Base-by-base conservation (phyloP, 2,329 filamentous ascomycete genomes). In the Aureobasidium lini region DNA sequence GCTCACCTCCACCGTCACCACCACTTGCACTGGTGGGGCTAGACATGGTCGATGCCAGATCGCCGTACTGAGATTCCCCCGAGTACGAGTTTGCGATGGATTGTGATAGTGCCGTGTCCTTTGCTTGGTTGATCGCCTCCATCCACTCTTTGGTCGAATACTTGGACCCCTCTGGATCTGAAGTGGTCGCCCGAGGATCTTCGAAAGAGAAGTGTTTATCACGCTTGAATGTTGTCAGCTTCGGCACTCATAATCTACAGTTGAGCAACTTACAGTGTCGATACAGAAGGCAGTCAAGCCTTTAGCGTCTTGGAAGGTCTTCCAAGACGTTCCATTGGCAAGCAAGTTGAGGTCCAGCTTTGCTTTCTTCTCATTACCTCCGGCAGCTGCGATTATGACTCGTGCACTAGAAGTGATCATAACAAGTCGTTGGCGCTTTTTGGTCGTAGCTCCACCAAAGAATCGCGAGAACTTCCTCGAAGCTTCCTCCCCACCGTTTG, bases 191-290 rank as follows among this genome's bases (percentile, higher is more conserved):
- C 71, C 95, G 96, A n/a, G 85, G 81, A 68, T 97, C 92, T 75
- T 99, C 94, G 68, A 99, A 99, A 13, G 88, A 88, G 71, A 89
- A 94, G 67, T 95, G 92, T 69, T 92, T 88, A 61, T 95, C 92
- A 64, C 84, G 84, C 93, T 96, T 66, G 40, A 61, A 6, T 16
- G 37, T 28, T 47, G 58, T 64, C 39, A 59, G 65, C 72, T n/a
- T 32, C n/a, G 4, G n/a, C 9, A 13, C 9, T 1, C 16, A 66
- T 60, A 32, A 6, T 1, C 1, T 31, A 62, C 66, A 61, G 34
- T 9, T 1, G 2, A 28, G 50, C 46, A 60, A 81, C 91, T 80
- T 85, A 97, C 94, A 66, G 90, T 95, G 77, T 97, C 91, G 56
- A 97, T 87, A 73, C 87, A 87, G 90, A 91, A 97, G 61, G 89